Evolutionary conservation across 2,329 filamentous ascomycete species (phyloP).

Genomic region (Geoglossum cookeanum): DNA sequence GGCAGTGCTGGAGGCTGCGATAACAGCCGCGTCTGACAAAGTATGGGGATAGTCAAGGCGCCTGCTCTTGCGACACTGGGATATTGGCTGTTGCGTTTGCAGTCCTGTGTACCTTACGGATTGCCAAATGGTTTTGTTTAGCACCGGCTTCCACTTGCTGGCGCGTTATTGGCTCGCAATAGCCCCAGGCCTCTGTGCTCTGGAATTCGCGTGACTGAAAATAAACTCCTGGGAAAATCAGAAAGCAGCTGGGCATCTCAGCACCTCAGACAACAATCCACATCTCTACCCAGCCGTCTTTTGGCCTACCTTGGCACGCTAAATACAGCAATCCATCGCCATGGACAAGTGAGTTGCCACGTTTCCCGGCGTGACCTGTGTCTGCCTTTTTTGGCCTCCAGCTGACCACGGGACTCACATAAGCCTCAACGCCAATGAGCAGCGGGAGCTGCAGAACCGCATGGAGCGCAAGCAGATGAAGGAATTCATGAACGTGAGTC

Average conservation of each 20-base stretch:
- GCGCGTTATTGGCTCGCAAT: not conserved
- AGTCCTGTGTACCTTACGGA: not conserved
- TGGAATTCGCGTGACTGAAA: not conserved
- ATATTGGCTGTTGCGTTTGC: not conserved
- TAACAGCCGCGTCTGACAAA: not conserved
- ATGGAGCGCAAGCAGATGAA: slow-evolving; percentile 98
- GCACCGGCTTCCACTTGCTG: not conserved
- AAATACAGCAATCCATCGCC: not conserved
- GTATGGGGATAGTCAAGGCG: not conserved
- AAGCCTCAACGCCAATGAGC: slow-evolving; percentile 59
- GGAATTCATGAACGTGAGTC: slow-evolving; percentile 87
- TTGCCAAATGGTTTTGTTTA: not conserved
- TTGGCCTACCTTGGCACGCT: not conserved
- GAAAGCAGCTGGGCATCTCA: not conserved
- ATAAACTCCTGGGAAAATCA: not conserved
- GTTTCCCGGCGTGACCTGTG: not conserved
- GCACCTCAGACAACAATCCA: not conserved
- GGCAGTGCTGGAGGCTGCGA: not conserved
- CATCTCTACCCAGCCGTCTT: not conserved
- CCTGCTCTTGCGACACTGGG: not conserved
- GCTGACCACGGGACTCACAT: not conserved
- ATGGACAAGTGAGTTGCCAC: slow-evolving; percentile 3
- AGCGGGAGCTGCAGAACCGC: slow-evolving; percentile 80
- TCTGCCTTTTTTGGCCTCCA: not conserved
- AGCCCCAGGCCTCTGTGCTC: not conserved